These are phyloP conservation scores for Sugiyamaella grinbergsii DNA, from an alignment of 1,139 yeast genomes.

Conservation along the genomic window DNA sequence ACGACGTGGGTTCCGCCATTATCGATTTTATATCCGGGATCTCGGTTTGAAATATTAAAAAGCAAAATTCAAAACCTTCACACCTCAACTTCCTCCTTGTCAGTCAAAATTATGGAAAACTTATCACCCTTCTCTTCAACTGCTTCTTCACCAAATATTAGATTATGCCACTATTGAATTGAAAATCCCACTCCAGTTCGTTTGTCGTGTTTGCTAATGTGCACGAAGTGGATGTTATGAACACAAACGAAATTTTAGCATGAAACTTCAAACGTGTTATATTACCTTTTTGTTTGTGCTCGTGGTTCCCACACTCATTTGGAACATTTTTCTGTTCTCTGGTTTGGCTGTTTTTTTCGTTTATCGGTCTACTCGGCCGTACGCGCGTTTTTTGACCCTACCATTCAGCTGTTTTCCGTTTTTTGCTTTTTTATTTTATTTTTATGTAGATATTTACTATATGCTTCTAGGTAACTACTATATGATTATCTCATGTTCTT, in stretches of 20 bases:
- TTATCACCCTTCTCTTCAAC: too few species aligned
- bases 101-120: background rate
- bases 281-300: background rate
- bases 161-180: background rate
- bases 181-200: background rate
- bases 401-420: conserved; percentile 1
- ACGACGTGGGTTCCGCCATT: conserved; percentile 14
- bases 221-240: too few species aligned
- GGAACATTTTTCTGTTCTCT: conserved; percentile 6
- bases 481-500: background rate
- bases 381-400: conserved; percentile 12
- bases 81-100: conserved; percentile 2
- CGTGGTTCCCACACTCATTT: background rate
- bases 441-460: background rate
- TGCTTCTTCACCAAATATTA: too few species aligned
- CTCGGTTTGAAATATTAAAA: background rate
- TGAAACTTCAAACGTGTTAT: background rate
- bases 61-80: too few species aligned
- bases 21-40: background rate
- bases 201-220: background rate
- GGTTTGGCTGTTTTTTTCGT: conserved; percentile 4
- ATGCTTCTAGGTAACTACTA: background rate
- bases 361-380: conserved; percentile 17
- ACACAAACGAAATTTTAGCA: too few species aligned
- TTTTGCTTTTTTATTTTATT: conserved; percentile 9